Evolutionary conservation across 2,329 filamentous ascomycete genomes (phyloP), one percentile per base, ranked within the genome.

Genomic region (Penicillium rolfsii): DNA sequence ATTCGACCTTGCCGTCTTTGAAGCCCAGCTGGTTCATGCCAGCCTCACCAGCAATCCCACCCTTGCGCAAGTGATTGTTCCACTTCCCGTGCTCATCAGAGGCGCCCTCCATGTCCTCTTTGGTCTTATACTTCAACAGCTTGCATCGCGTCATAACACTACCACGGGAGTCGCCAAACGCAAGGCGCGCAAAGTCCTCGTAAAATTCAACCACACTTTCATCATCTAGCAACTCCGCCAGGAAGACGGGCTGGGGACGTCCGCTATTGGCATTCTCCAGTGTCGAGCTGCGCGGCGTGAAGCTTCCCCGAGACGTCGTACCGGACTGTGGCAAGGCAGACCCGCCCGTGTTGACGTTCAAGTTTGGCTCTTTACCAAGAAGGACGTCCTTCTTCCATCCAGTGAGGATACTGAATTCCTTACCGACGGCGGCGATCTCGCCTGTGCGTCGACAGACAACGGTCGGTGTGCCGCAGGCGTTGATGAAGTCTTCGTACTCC

Each of bases 191-290:
- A 78, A 96, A 98, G 74, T 98, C 93, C 68, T 97, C 93, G 75
- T 97, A 97, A 75, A 97, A 98, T 67, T 96, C 89, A 4, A 97
- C 89, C 0, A 96, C 93, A 59, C 89, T 93, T 70, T 97, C 92
- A 66, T 97, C 93, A 70, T 98, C 95, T 68, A 99, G 85, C 35
- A 99, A 82, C 75, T 98, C 94, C 0, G 94, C 92, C 52, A 98
- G 83, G 71, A 97, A 97, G 1, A 97, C 91, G 0, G 93, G 90
- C 64, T 93, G 90, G 2, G 85, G 83, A 56, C 85, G 82, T 6
- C 81, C 83, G 41, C 81, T 79, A 28, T 68, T 67, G 14, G 59
- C 60, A 48, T 65, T 72, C 33, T 74, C 72, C 78, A 81, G 45
- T 28, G 71, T 66, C 9, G 74, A 67, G 49, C 78, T 67, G 4